Percentiles rank a stretch among this genome's conserved stretches.
Conservation (phyloP, 2,329 filamentous ascomycete genomes). For the Penicillium sp. region DNA sequence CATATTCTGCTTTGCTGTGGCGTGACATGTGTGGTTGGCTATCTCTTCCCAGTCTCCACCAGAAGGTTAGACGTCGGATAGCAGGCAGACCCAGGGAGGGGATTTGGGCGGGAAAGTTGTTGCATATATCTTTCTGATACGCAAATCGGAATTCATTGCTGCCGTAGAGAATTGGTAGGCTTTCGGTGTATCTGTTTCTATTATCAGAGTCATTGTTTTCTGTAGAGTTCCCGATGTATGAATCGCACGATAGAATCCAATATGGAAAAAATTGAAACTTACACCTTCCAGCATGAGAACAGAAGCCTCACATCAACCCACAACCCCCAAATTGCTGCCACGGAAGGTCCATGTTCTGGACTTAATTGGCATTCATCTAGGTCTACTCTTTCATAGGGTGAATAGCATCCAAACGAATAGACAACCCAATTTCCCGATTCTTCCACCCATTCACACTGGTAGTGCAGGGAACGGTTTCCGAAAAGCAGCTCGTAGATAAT, state of each 20-base stretch:
- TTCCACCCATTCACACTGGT: not conserved
- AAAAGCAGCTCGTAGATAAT: not conserved
- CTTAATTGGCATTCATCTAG: no score
- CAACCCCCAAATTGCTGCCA: not conserved
- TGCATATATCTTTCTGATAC: not conserved
- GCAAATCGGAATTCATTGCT: conserved; percentile 1
- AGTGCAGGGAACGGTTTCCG: not conserved
- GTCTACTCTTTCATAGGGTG: not conserved
- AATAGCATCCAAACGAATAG: not conserved
- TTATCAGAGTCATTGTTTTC: not conserved
- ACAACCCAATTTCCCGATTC: not conserved
- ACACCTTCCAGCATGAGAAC: not conserved
- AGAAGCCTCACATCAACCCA: not conserved
- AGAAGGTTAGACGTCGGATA: not conserved
- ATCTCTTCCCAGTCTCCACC: not conserved
- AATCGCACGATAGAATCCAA: not conserved
- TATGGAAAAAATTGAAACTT: not conserved
- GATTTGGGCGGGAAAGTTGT: not conserved
- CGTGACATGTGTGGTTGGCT: not conserved
- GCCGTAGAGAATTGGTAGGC: not conserved
- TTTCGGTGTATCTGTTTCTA: not conserved
- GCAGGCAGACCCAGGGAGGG: not conserved
- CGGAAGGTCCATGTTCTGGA: no score
- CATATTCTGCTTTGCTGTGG: not conserved
- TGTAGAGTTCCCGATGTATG: not conserved